These are phyloP conservation scores for Claviceps sp. DNA, from an alignment of 2,329 filamentous ascomycete species.

Conservation along the genomic window DNA sequence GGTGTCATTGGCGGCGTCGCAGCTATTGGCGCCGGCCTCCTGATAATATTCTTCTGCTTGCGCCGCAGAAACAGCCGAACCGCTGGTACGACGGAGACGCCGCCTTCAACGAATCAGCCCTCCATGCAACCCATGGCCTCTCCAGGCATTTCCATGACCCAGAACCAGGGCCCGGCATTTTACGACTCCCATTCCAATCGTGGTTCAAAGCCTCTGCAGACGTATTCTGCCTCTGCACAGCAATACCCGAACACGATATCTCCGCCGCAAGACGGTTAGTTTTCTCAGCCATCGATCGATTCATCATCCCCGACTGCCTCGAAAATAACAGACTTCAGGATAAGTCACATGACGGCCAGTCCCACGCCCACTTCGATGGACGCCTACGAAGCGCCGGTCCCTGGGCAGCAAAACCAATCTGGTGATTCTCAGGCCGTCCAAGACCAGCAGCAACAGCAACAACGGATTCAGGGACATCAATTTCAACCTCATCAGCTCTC, in stretches of 20 bases:
- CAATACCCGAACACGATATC: constrained; percentile 9
- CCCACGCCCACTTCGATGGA: constrained; percentile 10
- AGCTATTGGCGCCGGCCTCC: constrained; percentile 18
- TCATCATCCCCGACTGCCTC: constrained; percentile 8
- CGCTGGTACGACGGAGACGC: constrained; percentile 2
- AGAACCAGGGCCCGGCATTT: constrained; percentile 7
- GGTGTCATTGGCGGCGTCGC: constrained; percentile 25
- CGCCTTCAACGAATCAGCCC: constrained; percentile 1
- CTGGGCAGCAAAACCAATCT: constrained; percentile 11
- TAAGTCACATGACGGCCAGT: constrained; percentile 9
- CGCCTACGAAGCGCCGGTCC: constrained; percentile 7
- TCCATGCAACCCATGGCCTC: constrained; percentile 2
- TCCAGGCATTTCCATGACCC: constrained; percentile 2
- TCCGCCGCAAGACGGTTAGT: constrained; percentile 8
- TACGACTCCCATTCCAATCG: constrained; percentile 16
- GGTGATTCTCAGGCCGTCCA: constrained; percentile 10
- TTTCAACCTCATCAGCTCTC: not conserved
- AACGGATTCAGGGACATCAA: not conserved
- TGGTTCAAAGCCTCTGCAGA: constrained; percentile 3
- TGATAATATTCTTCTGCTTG: constrained; percentile 19
- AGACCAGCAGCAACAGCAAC: not conserved
- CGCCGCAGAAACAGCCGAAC: constrained; percentile 15
- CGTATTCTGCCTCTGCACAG: constrained; percentile 10
- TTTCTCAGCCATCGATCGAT: constrained; percentile 6
- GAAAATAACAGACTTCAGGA: constrained; percentile 11